phyloP scores from a whole-genome alignment of 306 rosid genomes.

The Cucumis cinereus region DNA sequence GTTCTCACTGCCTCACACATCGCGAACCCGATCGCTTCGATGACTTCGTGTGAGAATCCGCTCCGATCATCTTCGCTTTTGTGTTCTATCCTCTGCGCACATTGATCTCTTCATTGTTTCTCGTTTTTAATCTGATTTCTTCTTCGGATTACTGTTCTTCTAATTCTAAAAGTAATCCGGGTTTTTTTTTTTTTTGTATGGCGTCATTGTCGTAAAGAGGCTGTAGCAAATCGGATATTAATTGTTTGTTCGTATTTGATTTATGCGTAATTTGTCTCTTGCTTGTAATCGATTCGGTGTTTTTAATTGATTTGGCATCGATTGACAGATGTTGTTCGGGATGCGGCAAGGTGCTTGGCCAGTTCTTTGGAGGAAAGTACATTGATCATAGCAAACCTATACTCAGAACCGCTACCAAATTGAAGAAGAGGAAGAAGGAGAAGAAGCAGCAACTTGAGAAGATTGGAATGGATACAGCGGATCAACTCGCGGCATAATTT shows the following conservation, averaged over 20 bases:
- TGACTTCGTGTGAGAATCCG: conserved; percentile 2
- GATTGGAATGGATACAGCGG: neutral
- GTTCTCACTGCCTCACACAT: neutral
- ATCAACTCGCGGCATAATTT: neutral
- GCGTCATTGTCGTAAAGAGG: too few relatives aligned
- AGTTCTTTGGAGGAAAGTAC: conserved; percentile 3
- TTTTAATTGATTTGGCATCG: neutral
- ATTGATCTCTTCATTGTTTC: neutral
- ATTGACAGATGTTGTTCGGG: conserved; percentile 2
- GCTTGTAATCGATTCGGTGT: neutral
- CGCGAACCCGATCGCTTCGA: conserved; percentile 7
- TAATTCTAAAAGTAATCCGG: neutral
- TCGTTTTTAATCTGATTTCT: neutral
- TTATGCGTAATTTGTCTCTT: neutral
- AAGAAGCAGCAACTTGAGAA: neutral
- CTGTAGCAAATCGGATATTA: neutral
- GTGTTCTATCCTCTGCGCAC: too few relatives aligned
- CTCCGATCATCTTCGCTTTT: neutral
- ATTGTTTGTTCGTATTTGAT: neutral
- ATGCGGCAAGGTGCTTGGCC: conserved; percentile 6
- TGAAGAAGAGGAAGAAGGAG: neutral
- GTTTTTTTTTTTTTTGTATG: neutral
- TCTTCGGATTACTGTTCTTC: neutral
- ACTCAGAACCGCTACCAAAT: conserved; percentile 13
- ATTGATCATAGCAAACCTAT: conserved; percentile 2